Conservation (phyloP, 768 basidiomycete genomes). For the Trametes cubensis region DNA sequence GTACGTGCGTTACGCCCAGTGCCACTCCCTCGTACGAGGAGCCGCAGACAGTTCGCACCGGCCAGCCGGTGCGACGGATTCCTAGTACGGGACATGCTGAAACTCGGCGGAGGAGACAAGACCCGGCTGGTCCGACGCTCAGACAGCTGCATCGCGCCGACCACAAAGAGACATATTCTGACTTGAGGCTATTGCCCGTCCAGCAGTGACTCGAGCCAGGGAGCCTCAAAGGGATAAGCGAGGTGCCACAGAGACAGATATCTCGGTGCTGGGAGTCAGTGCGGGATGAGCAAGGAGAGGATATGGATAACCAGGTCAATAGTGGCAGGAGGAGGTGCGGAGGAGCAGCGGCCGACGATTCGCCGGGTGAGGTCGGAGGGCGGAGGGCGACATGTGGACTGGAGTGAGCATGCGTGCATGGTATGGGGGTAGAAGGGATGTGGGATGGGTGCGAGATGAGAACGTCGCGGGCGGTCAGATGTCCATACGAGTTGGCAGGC, state of each 20-base stretch:
- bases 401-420: neutral
- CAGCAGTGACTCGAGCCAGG: neutral
- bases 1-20: neutral
- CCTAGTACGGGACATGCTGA: slow-evolving; percentile 1
- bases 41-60: neutral
- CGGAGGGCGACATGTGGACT: slow-evolving; percentile 8
- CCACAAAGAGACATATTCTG: too few relatives aligned
- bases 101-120: slow-evolving; percentile 7
- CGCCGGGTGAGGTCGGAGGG: slow-evolving; percentile 4
- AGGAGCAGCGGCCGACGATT: slow-evolving; percentile 6
- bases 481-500: neutral
- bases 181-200: neutral
- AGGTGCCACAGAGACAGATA: neutral
- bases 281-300: neutral
- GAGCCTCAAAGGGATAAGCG: neutral
- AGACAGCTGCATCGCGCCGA: neutral
- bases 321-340: neutral
- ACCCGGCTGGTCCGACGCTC: neutral
- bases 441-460: neutral
- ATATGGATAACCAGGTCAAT: neutral
- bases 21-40: neutral
- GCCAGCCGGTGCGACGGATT: neutral
- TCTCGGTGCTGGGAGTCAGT: neutral
- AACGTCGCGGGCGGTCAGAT: slow-evolving; percentile 12
- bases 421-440: too few relatives aligned